A percentile compares a stretch with the other conserved stretches of the same genome.
phyloP scores from a whole-genome alignment of 371 early-diverging fungal genomes.

The Saksenaea vasiformis region DNA sequence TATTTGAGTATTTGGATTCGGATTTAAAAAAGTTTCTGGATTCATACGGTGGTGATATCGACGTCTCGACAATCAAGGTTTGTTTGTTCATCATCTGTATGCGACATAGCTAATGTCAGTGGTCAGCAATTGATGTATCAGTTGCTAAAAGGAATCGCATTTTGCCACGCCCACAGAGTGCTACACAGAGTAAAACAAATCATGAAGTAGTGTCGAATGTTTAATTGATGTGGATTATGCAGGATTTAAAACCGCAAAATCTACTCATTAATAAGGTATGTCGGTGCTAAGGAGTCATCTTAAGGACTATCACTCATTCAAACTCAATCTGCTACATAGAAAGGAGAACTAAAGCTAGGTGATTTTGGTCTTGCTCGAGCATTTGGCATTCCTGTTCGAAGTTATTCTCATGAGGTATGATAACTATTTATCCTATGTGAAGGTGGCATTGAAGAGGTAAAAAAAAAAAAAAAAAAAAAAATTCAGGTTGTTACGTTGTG shows the following conservation, averaged over 20 bases:
- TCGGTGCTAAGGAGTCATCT: not conserved
- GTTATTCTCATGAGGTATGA: slow-evolving; percentile 96
- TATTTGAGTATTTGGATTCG: slow-evolving; percentile 95
- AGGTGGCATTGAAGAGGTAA: not conserved
- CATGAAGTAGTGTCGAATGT: not conserved
- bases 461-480: slow-evolving; percentile 18
- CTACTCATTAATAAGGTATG: slow-evolving; percentile 72
- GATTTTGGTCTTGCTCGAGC: slow-evolving; percentile 98
- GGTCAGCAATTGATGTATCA: slow-evolving; percentile 80
- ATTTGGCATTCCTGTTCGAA: slow-evolving; percentile 95
- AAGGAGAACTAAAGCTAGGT: slow-evolving; percentile 91
- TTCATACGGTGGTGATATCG: slow-evolving; percentile 81
- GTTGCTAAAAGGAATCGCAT: slow-evolving; percentile 78
- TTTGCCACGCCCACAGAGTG: slow-evolving; percentile 80
- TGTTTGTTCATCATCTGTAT: slow-evolving; percentile 26
- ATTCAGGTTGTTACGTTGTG: slow-evolving; percentile 83
- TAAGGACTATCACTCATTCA: no score
- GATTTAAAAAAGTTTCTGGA: slow-evolving; percentile 94
- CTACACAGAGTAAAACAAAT: slow-evolving; percentile 67
- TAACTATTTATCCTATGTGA: slow-evolving; percentile 13
- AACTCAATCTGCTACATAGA: slow-evolving; percentile 30
- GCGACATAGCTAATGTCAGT: not conserved
- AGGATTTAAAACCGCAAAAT: slow-evolving; percentile 90
- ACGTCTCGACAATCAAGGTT: slow-evolving; percentile 75
- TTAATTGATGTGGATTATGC: not conserved